Conservation (phyloP, 2,329 filamentous ascomycete species). For the Fusarium sp. region DNA sequence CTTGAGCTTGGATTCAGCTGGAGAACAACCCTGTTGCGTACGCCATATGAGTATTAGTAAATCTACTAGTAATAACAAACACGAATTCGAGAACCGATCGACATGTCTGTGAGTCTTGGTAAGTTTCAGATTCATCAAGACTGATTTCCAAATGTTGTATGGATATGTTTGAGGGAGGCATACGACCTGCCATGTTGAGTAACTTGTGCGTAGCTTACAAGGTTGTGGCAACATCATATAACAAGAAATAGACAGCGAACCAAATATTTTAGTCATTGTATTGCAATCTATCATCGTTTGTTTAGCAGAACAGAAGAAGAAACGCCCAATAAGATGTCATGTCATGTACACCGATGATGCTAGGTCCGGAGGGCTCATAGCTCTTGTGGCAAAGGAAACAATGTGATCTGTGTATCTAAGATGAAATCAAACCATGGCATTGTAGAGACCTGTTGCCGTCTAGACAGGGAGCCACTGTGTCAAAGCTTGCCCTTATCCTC, state of each 20-base stretch:
- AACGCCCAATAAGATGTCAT: background rate
- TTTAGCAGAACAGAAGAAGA: background rate
- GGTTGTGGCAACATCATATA: background rate
- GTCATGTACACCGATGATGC: background rate
- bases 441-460: background rate
- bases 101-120: background rate
- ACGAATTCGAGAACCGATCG: background rate
- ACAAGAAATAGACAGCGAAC: background rate
- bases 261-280: too few relatives aligned
- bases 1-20: background rate
- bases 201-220: background rate
- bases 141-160: background rate
- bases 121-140: background rate
- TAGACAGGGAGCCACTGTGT: background rate
- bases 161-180: background rate
- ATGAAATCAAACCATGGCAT: background rate
- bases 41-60: background rate
- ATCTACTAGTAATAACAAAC: background rate
- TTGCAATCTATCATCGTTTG: background rate
- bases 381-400: background rate
- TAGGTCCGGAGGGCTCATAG: too few relatives aligned
- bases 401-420: background rate
- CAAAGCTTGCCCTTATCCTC: background rate
- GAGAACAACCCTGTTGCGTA: background rate
- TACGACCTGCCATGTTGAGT: background rate